Percentiles rank a stretch among this genome's conserved stretches.
These are phyloP conservation scores for Setaria italica DNA, from an alignment of 202 grass and related monocot species.

Conservation along the genomic window DNA sequence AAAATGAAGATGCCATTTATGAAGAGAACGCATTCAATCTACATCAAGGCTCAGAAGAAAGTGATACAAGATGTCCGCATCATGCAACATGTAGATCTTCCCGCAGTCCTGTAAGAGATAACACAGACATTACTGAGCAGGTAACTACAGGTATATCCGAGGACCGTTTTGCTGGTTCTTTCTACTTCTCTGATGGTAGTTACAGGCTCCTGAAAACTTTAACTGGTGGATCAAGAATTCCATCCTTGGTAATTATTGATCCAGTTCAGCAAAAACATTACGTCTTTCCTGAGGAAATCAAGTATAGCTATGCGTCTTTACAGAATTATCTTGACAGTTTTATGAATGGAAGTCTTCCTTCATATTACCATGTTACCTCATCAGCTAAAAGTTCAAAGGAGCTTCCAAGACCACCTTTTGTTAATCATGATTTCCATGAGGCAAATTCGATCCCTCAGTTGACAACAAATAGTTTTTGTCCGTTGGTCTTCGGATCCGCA, in stretches of 20 bases:
- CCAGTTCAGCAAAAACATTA: slow-evolving; percentile 74
- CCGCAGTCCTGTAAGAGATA: slow-evolving; percentile 29
- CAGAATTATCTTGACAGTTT: slow-evolving; percentile 78
- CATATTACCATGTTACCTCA: slow-evolving; percentile 60
- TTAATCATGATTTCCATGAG: slow-evolving; percentile 91
- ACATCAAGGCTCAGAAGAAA: slow-evolving; percentile 47
- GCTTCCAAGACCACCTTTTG: slow-evolving; percentile 83
- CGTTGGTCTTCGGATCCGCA: slow-evolving; percentile 67
- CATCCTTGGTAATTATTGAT: slow-evolving; percentile 90
- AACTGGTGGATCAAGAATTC: slow-evolving; percentile 79
- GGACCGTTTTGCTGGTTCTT: slow-evolving; percentile 64
- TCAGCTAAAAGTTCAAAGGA: slow-evolving; percentile 58
- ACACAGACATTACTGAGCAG: slow-evolving; percentile 28
- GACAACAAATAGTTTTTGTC: slow-evolving; percentile 70
- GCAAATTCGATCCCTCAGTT: slow-evolving; percentile 82
- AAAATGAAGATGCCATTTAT: slow-evolving; percentile 42
- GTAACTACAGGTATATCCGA: slow-evolving; percentile 41
- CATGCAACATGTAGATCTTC: slow-evolving; percentile 48
- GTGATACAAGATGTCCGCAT: slow-evolving; percentile 38
- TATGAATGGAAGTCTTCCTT: slow-evolving; percentile 72
- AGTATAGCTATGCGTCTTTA: slow-evolving; percentile 67
- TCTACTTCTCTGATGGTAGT: slow-evolving; percentile 85
- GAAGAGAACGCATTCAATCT: slow-evolving; percentile 49
- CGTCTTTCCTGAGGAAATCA: slow-evolving; percentile 67
- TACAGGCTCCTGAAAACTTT: slow-evolving; percentile 77